A percentile compares a stretch with the other conserved stretches of the same genome.
Evolutionary conservation across 2,329 filamentous ascomycete genomes (phyloP).

Genomic region (Diaporthe eres): DNA sequence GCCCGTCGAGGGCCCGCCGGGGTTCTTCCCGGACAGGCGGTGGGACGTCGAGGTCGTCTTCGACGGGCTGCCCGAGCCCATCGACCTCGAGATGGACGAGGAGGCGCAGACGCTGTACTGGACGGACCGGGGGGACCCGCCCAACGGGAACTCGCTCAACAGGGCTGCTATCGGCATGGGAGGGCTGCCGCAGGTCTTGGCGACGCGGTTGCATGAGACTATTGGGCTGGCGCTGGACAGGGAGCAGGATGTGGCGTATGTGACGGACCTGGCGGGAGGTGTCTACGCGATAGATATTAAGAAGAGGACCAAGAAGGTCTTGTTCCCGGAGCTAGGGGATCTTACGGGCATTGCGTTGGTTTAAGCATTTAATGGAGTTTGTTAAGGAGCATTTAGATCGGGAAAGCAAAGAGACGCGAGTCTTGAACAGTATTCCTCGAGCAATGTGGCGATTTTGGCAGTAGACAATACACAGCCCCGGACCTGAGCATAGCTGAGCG

Average conservation of each 20-base stretch:
- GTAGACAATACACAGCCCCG: too few species aligned
- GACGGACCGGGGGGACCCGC: conserved; percentile 73
- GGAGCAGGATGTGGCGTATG: conserved; percentile 35
- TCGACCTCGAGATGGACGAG: conserved; percentile 70
- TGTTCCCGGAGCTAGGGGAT: conserved; percentile 34
- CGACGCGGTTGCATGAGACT: conserved; percentile 36
- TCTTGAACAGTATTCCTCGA: background rate
- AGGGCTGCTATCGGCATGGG: conserved; percentile 45
- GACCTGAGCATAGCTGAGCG: too few species aligned
- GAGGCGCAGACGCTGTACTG: conserved; percentile 64
- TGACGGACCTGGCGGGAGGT: conserved; percentile 38
- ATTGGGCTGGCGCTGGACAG: conserved; percentile 38
- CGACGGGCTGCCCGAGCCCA: conserved; percentile 65
- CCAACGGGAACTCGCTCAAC: conserved; percentile 68
- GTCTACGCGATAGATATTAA: conserved; percentile 38
- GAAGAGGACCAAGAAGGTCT: conserved; percentile 35
- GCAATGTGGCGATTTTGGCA: too few species aligned
- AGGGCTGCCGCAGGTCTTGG: conserved; percentile 35
- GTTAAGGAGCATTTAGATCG: background rate
- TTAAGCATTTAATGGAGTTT: background rate
- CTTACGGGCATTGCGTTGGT: conserved; percentile 37
- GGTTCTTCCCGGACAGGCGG: conserved; percentile 47
- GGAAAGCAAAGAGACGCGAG: background rate
- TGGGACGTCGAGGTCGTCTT: conserved; percentile 60
- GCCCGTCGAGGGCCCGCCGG: conserved; percentile 54